Percentiles rank a stretch among this genome's conserved stretches.
These are phyloP conservation scores for Citrus hindsii DNA, from an alignment of 345 rosid species.

Conservation along the genomic window DNA sequence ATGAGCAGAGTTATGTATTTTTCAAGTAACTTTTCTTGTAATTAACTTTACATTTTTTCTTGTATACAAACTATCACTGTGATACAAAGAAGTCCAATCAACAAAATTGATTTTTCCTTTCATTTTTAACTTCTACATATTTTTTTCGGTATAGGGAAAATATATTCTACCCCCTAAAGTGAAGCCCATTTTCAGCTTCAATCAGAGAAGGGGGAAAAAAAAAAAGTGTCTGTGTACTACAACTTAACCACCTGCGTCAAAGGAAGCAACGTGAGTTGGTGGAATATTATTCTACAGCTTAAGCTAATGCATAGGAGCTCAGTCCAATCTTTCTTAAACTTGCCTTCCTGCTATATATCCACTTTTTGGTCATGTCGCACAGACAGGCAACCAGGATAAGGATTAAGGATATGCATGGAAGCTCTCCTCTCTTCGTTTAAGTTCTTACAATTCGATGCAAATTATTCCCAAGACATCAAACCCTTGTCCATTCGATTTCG, in stretches of 20 bases:
- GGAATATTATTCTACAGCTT: neutral
- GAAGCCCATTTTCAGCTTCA: neutral
- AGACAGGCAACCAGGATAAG: slow-evolving; percentile 67
- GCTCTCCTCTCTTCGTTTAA: slow-evolving; percentile 55
- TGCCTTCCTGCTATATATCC: neutral
- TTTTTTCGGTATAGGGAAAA: neutral
- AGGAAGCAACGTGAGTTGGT: neutral
- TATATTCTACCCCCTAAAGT: neutral
- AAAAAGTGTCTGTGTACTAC: neutral
- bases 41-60: neutral
- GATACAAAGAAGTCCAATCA: neutral
- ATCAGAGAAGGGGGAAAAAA: no score
- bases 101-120: no score
- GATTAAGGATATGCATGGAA: slow-evolving; percentile 55
- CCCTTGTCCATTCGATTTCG: slow-evolving; percentile 37
- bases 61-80: neutral
- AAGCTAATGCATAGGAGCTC: neutral
- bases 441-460: slow-evolving; percentile 36
- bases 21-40: no score
- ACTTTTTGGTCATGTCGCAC: slow-evolving; percentile 15
- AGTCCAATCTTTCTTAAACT: neutral
- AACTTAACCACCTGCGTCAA: neutral
- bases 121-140: neutral
- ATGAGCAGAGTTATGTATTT: neutral
- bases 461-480: slow-evolving; percentile 43